A percentile compares a stretch with the other conserved stretches of the same genome.
phyloP scores from a whole-genome alignment of 306 rosid species.

The Glycine tomentella region DNA sequence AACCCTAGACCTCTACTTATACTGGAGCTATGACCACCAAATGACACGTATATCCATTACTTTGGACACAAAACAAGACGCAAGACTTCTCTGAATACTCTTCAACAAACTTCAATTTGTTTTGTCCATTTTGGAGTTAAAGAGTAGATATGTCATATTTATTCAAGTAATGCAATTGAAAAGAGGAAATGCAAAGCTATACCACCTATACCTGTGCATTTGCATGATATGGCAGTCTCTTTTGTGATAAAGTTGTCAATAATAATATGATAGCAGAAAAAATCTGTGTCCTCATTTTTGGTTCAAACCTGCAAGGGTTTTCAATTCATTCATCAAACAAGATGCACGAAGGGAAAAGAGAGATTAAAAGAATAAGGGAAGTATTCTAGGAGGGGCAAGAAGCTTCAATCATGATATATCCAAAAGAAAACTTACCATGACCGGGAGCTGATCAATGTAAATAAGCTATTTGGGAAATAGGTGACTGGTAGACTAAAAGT shows the following conservation, averaged over 20 bases:
- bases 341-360: conserved; percentile 29
- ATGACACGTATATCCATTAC: conserved; percentile 8
- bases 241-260: conserved; percentile 76
- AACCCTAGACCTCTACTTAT: background rate
- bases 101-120: background rate
- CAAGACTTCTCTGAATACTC: conserved; percentile 14
- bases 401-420: conserved; percentile 24
- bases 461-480: too few species aligned
- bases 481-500: too few species aligned
- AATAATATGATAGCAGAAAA: conserved; percentile 69
- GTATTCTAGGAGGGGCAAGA: conserved; percentile 2
- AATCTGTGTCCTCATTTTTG: conserved; percentile 66
- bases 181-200: conserved; percentile 14
- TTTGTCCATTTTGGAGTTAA: conserved; percentile 27
- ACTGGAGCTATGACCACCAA: conserved; percentile 15
- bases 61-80: conserved; percentile 18
- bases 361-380: background rate
- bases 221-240: conserved; percentile 75
- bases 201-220: conserved; percentile 58
- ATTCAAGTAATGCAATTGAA: conserved; percentile 16
- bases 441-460: too few species aligned
- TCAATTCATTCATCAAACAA: conserved; percentile 46
- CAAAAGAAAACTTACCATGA: too few species aligned
- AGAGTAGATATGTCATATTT: background rate
- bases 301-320: conserved; percentile 69